These are phyloP conservation scores for Leishmania arabica DNA, from an alignment of 208 protist species.

Conservation along the genomic window DNA sequence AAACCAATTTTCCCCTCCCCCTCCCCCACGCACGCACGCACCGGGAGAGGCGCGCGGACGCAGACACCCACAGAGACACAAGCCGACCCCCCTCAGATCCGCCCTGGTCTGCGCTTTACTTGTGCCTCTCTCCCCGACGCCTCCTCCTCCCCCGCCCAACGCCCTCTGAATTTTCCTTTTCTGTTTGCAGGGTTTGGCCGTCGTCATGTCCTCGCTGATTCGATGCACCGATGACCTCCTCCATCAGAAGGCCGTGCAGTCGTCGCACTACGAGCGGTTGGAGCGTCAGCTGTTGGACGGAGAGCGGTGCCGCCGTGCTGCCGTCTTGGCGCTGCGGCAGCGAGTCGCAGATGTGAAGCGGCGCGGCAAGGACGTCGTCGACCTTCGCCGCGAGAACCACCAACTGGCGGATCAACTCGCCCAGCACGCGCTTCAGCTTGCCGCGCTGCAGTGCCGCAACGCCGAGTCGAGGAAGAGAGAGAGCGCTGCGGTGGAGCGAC, in stretches of 20 bases:
- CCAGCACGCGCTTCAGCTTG: slow-evolving; percentile 49
- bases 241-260: slow-evolving; percentile 74
- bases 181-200: not conserved
- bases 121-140: not conserved
- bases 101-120: not conserved
- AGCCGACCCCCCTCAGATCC: not conserved
- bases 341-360: slow-evolving; percentile 61
- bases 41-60: not conserved
- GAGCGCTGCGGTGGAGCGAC: slow-evolving; percentile 19
- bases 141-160: too few relatives aligned
- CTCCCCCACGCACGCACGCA: not conserved
- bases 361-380: slow-evolving; percentile 49
- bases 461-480: slow-evolving; percentile 27
- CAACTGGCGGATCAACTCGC: slow-evolving; percentile 56
- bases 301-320: slow-evolving; percentile 47
- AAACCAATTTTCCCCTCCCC: not conserved
- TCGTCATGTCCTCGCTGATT: slow-evolving; percentile 56
- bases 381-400: slow-evolving; percentile 42
- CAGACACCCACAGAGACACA: not conserved
- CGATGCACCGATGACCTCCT: slow-evolving; percentile 74
- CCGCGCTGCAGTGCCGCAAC: slow-evolving; percentile 41
- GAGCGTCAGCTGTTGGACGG: slow-evolving; percentile 65
- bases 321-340: slow-evolving; percentile 50
- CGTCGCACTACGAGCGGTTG: slow-evolving; percentile 63
- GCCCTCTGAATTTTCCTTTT: slow-evolving; percentile 7